Percentiles rank a stretch among this genome's conserved stretches.
These are phyloP conservation scores for Penicillium hesseltinei DNA, from an alignment of 2,329 filamentous ascomycete genomes.

Conservation along the genomic window DNA sequence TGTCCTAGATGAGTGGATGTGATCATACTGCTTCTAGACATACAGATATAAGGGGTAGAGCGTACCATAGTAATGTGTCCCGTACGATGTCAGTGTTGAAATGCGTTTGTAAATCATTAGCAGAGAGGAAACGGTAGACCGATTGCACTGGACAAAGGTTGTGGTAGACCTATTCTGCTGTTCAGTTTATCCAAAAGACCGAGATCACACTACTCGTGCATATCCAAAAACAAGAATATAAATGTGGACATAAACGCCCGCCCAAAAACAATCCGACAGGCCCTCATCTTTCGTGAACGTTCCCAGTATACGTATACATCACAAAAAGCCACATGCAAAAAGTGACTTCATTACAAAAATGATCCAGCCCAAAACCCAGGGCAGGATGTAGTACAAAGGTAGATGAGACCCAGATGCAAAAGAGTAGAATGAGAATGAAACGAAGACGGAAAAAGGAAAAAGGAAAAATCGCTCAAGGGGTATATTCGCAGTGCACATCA, in stretches of 20 bases:
- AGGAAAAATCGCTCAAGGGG: conserved; percentile 36
- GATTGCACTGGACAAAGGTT: not conserved
- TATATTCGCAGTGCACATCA: conserved; percentile 40
- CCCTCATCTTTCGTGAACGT: conserved; percentile 1
- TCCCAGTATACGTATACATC: conserved; percentile 5
- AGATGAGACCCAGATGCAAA: conserved; percentile 5
- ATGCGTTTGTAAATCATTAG: not conserved
- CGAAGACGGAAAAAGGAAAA: conserved; percentile 1
- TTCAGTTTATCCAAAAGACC: conserved; percentile 6
- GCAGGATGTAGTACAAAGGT: not conserved
- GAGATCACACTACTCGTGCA: not conserved
- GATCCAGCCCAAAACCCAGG: not conserved
- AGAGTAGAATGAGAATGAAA: not conserved
- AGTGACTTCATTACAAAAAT: conserved; percentile 3
- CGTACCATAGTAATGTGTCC: not conserved
- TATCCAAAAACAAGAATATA: not conserved
- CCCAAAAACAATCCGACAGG: not conserved
- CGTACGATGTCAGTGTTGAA: not conserved
- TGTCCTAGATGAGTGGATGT: not conserved
- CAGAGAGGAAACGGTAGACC: not conserved
- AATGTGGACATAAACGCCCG: not conserved
- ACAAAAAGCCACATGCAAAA: conserved; percentile 2
- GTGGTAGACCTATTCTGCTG: not conserved
- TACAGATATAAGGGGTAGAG: not conserved
- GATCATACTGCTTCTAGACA: not conserved